Base-by-base conservation (phyloP, 345 rosid species). In the Litchi chinensis region DNA sequence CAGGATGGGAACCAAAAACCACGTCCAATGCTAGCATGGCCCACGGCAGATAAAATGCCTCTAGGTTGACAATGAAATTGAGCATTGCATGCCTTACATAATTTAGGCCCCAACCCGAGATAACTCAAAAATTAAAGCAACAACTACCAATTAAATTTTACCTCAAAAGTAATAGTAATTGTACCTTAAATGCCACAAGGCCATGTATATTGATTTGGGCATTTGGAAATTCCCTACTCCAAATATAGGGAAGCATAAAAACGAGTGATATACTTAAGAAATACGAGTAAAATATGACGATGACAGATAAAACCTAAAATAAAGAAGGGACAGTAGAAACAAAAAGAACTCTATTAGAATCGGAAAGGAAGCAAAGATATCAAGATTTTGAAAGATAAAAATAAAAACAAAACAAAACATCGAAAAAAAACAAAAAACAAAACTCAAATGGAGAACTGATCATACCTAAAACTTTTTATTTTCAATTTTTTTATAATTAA, bases 41-140 rank as follows among this genome's bases (percentile, higher is more conserved):
- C 99, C 99, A 93, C 7, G 98, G 99, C 62, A 95, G 91, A 84
- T 93, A 95, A 84, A 95, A 95, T 41, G 97, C 95, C 97, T 95
- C 86, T 64, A 54, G 56, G 65, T 22, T 8, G 64, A 50, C 43
- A 71, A 46, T 10, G 0, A 46, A 46, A 28, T 8, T n/a, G 11
- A 16, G 4, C 8, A 21, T 54, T 8, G 37, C 10, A 59, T 59
- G 11, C 11, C 48, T 46, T 18, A 19, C 62, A 64, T 46, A 19
- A 12, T 37, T 19, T 5, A 65, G n/a, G 63, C 5, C 10, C 46
- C 44, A 6, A 40, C 37, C 10, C n/a, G 32, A 75, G 32, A 21
- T 48, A 48, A 3, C 13, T 50, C n/a, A 65, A 6, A 63, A 69
- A 28, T 32, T 26, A 26, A 57, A 6, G 22, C 22, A 37, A 28